A percentile compares a stretch with the other conserved stretches of the same genome.
Conservation (phyloP, 1,284 basidiomycete genomes). For the Trametes sp. region DNA sequence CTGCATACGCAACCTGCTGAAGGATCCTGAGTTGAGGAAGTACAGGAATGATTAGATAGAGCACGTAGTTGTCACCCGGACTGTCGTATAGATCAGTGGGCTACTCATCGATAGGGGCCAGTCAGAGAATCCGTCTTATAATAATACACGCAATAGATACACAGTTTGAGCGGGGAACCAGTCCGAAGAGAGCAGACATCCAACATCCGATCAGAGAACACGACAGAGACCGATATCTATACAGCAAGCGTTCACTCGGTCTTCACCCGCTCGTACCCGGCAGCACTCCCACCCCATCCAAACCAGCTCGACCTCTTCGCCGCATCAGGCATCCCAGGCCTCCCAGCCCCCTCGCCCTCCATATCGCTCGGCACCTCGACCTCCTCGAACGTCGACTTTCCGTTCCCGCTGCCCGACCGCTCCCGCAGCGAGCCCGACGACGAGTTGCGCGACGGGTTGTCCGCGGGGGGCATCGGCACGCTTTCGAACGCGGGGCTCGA, state of each 20-base stretch:
- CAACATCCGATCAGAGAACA: neutral
- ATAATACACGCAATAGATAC: constrained; percentile 28
- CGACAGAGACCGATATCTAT: neutral
- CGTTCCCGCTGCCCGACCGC: constrained; percentile 48
- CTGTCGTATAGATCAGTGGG: no score
- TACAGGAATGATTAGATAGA: no score
- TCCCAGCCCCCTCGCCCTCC: constrained; percentile 60
- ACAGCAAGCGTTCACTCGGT: constrained; percentile 27
- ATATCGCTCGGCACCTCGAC: constrained; percentile 70
- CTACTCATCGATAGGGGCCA: no score
- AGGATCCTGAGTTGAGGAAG: constrained; percentile 18
- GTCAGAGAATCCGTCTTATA: neutral
- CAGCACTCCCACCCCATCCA: constrained; percentile 41
- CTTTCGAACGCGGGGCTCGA: constrained; percentile 31
- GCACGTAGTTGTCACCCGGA: no score
- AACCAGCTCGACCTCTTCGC: constrained; percentile 47
- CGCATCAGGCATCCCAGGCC: constrained; percentile 26
- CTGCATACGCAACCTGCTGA: constrained; percentile 15
- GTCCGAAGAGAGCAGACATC: constrained; percentile 1
- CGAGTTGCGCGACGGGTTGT: constrained; percentile 40
- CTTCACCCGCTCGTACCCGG: constrained; percentile 45
- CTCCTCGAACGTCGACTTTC: constrained; percentile 61
- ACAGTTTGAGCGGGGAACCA: neutral
- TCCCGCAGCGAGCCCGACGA: constrained; percentile 53
- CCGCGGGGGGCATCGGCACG: constrained; percentile 45